Conservation (phyloP, 2,329 filamentous ascomycete genomes). For the Byssoonygena ceratinophila region DNA sequence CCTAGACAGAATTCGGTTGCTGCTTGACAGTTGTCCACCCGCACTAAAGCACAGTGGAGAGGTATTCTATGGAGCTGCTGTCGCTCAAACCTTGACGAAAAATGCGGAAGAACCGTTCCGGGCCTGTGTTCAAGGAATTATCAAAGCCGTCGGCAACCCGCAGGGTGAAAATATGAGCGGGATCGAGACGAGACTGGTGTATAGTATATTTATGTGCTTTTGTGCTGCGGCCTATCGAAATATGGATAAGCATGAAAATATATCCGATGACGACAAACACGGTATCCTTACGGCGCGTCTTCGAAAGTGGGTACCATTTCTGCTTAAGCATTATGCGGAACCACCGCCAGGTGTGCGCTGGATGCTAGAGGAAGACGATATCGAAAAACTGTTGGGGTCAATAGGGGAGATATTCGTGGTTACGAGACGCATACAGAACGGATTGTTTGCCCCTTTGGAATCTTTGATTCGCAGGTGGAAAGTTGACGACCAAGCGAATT, state of each 20-base stretch:
- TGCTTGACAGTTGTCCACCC: constrained; percentile 25
- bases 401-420: constrained; percentile 16
- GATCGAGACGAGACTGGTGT: constrained; percentile 21
- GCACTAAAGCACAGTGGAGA: constrained; percentile 30
- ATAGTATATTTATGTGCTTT: constrained; percentile 28
- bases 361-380: constrained; percentile 24
- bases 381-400: constrained; percentile 19
- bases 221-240: constrained; percentile 23
- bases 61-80: constrained; percentile 26
- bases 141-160: constrained; percentile 19
- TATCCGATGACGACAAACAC: constrained; percentile 6
- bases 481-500: constrained; percentile 18
- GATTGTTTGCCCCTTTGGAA: neutral
- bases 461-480: neutral
- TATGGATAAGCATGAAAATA: neutral
- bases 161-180: constrained; percentile 6
- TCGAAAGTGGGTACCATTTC: constrained; percentile 28
- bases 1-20: constrained; percentile 19
- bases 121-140: constrained; percentile 21
- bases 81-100: constrained; percentile 24
- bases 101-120: constrained; percentile 22
- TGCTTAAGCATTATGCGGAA: constrained; percentile 27
- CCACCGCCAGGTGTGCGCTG: constrained; percentile 26
- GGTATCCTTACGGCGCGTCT: constrained; percentile 27
- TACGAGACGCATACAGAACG: neutral